A percentile compares a stretch with the other conserved stretches of the same genome.
Evolutionary conservation across 805 yeast species (phyloP).

Genomic region (Ogataea ganodermae): DNA sequence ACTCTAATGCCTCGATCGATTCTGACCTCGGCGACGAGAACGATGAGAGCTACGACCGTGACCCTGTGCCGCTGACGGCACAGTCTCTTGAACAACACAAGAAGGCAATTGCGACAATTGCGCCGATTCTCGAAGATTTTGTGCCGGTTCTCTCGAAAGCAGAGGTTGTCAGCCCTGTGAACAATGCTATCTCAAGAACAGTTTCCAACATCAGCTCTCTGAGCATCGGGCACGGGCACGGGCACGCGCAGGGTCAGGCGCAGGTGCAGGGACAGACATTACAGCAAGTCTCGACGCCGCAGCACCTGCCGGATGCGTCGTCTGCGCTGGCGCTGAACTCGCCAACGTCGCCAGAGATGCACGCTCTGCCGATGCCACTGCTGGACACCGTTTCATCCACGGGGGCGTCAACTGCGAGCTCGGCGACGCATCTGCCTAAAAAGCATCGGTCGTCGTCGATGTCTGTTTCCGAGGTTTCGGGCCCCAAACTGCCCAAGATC

Average conservation of each 20-base stretch:
- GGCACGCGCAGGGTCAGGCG: slow-evolving; percentile 5
- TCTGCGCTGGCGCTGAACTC: not conserved
- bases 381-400: slow-evolving; percentile 9
- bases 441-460: slow-evolving; percentile 35
- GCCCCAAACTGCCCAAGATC: slow-evolving; percentile 62
- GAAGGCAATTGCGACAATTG: slow-evolving; percentile 75
- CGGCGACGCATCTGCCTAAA: slow-evolving; percentile 11
- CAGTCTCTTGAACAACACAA: slow-evolving; percentile 39
- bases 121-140: slow-evolving; percentile 72
- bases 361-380: slow-evolving; percentile 1
- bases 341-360: slow-evolving; percentile 8
- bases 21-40: slow-evolving; percentile 23
- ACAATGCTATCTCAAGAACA: slow-evolving; percentile 35
- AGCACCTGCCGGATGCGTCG: not conserved
- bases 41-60: slow-evolving; percentile 26
- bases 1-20: slow-evolving; percentile 26
- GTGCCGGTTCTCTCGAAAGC: slow-evolving; percentile 65
- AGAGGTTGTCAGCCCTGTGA: slow-evolving; percentile 37
- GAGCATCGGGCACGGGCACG: slow-evolving; percentile 27
- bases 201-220: slow-evolving; percentile 35
- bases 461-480: slow-evolving; percentile 41
- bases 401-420: slow-evolving; percentile 19
- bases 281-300: not conserved
- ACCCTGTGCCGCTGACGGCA: slow-evolving; percentile 33
- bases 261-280: not conserved